Evolutionary conservation across 805 yeast species (phyloP).

Genomic region (Candida vaughaniae): DNA sequence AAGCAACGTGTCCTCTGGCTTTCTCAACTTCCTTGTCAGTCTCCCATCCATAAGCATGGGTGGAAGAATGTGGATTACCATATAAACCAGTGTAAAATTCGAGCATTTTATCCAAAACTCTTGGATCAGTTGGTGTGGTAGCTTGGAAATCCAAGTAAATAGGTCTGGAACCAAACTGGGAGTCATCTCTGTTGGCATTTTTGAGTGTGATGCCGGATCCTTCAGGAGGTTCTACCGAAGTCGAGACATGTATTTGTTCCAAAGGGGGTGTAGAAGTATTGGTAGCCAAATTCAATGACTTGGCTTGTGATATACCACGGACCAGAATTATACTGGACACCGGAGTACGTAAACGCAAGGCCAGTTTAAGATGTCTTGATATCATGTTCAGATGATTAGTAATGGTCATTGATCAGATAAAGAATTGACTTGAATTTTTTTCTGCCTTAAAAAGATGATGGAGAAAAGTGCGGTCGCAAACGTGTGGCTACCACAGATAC

Average conservation of each 20-base stretch:
- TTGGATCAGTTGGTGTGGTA: conserved; percentile 96
- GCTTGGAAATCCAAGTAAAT: conserved; percentile 97
- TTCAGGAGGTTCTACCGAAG: conserved; percentile 26
- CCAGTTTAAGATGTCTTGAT: conserved; percentile 1
- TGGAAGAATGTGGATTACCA: conserved; percentile 97
- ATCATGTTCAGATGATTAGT: too few relatives aligned
- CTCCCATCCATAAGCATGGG: conserved; percentile 99
- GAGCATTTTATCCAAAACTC: conserved; percentile 88
- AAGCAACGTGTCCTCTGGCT: conserved; percentile 82
- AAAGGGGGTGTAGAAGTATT: conserved; percentile 6
- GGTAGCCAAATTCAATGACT: conserved; percentile 7
- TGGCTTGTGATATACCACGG: neutral
- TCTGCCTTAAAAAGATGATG: too few relatives aligned
- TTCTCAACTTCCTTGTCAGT: conserved; percentile 87
- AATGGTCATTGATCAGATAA: too few relatives aligned
- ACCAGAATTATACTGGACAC: too few relatives aligned
- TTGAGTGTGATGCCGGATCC: conserved; percentile 48
- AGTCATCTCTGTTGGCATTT: conserved; percentile 45
- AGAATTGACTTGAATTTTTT: too few relatives aligned
- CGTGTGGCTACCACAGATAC: too few relatives aligned
- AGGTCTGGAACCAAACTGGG: conserved; percentile 71
- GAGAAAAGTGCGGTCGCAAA: too few relatives aligned
- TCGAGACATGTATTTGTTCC: conserved; percentile 10
- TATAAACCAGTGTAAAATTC: conserved; percentile 86
- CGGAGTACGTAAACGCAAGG: too few relatives aligned